Evolutionary conservation across 1,139 yeast genomes (phyloP).

Genomic region (Geotrichum candidum): DNA sequence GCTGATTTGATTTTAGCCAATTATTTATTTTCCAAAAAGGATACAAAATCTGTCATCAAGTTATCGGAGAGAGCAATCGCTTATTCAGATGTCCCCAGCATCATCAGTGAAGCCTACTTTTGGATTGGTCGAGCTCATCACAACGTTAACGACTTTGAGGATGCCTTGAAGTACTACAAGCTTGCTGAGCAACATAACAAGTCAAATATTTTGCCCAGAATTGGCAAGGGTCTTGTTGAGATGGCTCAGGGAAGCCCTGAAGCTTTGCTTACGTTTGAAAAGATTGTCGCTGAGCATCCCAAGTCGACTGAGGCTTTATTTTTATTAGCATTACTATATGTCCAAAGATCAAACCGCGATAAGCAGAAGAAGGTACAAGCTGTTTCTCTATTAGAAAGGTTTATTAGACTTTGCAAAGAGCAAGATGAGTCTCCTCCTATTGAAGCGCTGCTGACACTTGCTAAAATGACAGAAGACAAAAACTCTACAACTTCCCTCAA

Average conservation of each 20-base stretch:
- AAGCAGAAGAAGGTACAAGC: constrained; percentile 36
- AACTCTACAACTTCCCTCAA: constrained; percentile 47
- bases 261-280: constrained; percentile 79
- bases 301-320: constrained; percentile 71
- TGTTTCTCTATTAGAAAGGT: constrained; percentile 62
- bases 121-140: constrained; percentile 84
- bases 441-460: constrained; percentile 62
- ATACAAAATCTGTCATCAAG: constrained; percentile 52
- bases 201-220: constrained; percentile 53
- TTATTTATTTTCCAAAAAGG: constrained; percentile 56
- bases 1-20: constrained; percentile 45
- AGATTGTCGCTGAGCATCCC: constrained; percentile 58
- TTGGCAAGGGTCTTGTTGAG: constrained; percentile 86
- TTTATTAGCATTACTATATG: constrained; percentile 67
- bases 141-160: constrained; percentile 50
- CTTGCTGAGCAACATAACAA: constrained; percentile 44
- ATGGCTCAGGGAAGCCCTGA: constrained; percentile 69
- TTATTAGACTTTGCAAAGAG: constrained; percentile 55
- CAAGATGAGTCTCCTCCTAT: constrained; percentile 59
- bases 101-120: constrained; percentile 71
- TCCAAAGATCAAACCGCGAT: constrained; percentile 37
- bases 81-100: constrained; percentile 37
- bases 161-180: constrained; percentile 67
- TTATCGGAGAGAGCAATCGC: constrained; percentile 50
- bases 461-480: constrained; percentile 58